Evolutionary conservation across 2,329 filamentous ascomycete genomes (phyloP).

Genomic region (Tolypocladium tropicale): DNA sequence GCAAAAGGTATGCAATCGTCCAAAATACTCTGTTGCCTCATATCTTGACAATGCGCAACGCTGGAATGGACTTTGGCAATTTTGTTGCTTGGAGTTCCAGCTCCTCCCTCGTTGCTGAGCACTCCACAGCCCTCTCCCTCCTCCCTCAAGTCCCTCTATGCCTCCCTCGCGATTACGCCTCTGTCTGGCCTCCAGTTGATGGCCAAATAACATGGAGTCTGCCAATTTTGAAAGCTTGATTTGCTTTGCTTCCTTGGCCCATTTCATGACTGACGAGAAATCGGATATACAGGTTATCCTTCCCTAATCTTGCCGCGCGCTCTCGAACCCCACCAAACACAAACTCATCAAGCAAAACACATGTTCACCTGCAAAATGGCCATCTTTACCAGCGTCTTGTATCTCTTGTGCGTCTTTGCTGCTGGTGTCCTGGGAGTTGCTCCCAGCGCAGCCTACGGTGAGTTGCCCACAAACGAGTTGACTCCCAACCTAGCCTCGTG

Average conservation of each 20-base stretch:
- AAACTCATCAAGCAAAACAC: background rate
- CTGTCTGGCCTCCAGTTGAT: background rate
- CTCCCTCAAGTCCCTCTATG: too few relatives aligned
- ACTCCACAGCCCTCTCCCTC: background rate
- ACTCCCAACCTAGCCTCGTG: background rate
- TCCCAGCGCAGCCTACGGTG: slow-evolving; percentile 2
- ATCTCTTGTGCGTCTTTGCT: slow-evolving; percentile 11
- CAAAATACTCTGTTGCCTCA: background rate
- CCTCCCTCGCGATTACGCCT: background rate
- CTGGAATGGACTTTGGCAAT: slow-evolving; percentile 1
- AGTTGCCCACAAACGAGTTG: background rate
- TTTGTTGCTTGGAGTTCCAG: slow-evolving; percentile 1
- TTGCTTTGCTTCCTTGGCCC: background rate
- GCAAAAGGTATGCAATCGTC: background rate
- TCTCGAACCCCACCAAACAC: background rate
- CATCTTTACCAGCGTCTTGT: slow-evolving; percentile 11
- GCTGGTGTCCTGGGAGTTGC: slow-evolving; percentile 7
- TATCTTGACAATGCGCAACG: background rate
- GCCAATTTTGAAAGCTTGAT: background rate
- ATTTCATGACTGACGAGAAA: background rate
- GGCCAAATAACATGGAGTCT: background rate
- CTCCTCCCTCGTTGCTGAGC: background rate
- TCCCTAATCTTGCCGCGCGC: background rate
- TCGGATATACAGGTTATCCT: background rate
- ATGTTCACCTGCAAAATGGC: slow-evolving; percentile 21